A percentile compares a stretch with the other conserved stretches of the same genome.
These are phyloP conservation scores for Calcarisporium arbuscula DNA, from an alignment of 2,329 filamentous ascomycete genomes.

Conservation along the genomic window DNA sequence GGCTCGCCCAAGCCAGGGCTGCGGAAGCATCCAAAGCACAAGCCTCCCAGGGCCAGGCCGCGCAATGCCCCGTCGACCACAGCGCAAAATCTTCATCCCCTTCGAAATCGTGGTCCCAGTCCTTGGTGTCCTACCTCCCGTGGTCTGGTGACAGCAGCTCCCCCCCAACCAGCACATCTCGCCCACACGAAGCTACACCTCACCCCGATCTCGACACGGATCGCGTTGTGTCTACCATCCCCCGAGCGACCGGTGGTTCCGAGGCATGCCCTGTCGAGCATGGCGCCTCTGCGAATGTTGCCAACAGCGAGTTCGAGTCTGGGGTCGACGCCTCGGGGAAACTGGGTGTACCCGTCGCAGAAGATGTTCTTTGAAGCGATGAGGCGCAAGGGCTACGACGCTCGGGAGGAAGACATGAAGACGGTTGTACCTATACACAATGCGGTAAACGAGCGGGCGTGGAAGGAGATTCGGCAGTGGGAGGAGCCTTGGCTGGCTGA, in stretches of 20 bases:
- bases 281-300: constrained; percentile 54
- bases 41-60: constrained; percentile 12
- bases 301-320: constrained; percentile 75
- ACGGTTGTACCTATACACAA: constrained; percentile 97
- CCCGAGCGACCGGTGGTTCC: constrained; percentile 40
- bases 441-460: constrained; percentile 94
- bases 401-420: constrained; percentile 69
- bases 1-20: constrained; percentile 65
- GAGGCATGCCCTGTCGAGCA: constrained; percentile 33
- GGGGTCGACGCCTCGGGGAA: constrained; percentile 67
- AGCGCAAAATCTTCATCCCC: constrained; percentile 11
- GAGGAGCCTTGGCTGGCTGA: constrained; percentile 60
- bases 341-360: constrained; percentile 97
- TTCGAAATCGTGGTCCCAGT: constrained; percentile 36
- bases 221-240: constrained; percentile 75
- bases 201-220: constrained; percentile 49
- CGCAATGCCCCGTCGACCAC: constrained; percentile 29
- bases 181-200: constrained; percentile 11
- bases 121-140: constrained; percentile 36
- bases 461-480: constrained; percentile 87
- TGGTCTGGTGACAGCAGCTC: too few species aligned
- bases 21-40: constrained; percentile 32
- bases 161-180: constrained; percentile 17
- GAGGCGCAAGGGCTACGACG: constrained; percentile 79
- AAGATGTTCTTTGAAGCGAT: constrained; percentile 98